Conservation (phyloP, 306 rosid genomes). For the Prunus fruticosa region DNA sequence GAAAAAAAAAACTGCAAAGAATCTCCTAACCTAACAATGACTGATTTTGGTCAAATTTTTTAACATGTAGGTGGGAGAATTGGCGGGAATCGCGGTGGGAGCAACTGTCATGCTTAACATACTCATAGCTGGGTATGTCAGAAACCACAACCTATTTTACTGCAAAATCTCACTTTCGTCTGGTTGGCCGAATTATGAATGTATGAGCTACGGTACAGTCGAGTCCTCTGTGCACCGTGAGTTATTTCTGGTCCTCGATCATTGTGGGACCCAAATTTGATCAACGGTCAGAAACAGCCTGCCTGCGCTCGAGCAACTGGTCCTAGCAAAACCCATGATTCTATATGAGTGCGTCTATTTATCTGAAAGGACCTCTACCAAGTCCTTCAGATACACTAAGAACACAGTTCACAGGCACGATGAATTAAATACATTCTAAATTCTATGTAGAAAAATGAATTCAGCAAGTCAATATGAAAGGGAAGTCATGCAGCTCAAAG, state of each 20-base stretch:
- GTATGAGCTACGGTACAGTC: too few relatives aligned
- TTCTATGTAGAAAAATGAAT: neutral
- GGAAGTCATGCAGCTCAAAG: neutral
- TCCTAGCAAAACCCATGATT: too few relatives aligned
- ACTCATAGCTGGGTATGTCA: slow-evolving; percentile 82
- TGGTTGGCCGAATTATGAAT: neutral
- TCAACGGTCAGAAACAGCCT: too few relatives aligned
- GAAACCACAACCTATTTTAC: neutral
- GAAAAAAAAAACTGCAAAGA: too few relatives aligned
- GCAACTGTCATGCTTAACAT: slow-evolving; percentile 89
- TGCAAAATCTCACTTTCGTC: neutral
- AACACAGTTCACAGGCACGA: neutral
- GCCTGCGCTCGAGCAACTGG: rapidly evolving
- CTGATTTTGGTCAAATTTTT: neutral
- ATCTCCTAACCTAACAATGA: neutral
- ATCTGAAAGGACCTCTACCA: too few relatives aligned
- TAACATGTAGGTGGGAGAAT: slow-evolving; percentile 67
- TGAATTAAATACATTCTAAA: neutral
- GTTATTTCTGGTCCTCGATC: neutral
- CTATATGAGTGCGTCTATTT: too few relatives aligned
- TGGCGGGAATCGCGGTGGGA: slow-evolving; percentile 89
- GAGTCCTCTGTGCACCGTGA: too few relatives aligned
- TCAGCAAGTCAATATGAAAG: neutral
- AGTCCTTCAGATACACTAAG: neutral
- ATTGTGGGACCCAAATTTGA: neutral